These are phyloP conservation scores for Cladosporium austrohemisphaericum DNA, from an alignment of 2,329 filamentous ascomycete genomes.

Conservation along the genomic window DNA sequence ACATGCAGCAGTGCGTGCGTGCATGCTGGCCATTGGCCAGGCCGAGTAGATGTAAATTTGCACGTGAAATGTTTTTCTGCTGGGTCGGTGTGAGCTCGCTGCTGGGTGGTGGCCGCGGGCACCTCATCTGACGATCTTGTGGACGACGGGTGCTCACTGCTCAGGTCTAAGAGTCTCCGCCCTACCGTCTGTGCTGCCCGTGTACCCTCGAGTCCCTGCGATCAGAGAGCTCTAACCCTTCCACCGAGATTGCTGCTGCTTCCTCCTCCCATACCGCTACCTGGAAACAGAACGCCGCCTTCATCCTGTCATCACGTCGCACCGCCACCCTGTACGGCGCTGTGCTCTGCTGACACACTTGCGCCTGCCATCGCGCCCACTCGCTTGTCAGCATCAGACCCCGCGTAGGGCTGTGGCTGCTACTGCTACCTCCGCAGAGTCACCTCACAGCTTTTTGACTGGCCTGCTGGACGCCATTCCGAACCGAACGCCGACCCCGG, in stretches of 20 bases:
- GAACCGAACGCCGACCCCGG: constrained; percentile 3
- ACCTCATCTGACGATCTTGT: neutral
- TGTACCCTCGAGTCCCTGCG: neutral
- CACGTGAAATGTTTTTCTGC: constrained; percentile 2
- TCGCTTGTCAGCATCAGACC: constrained; percentile 6
- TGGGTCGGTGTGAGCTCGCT: neutral
- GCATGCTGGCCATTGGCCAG: neutral
- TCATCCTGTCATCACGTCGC: neutral
- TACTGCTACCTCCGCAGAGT: no score
- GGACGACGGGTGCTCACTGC: neutral
- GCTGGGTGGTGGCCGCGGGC: neutral
- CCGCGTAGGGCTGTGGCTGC: neutral
- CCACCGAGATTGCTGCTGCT: neutral
- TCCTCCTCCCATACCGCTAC: neutral
- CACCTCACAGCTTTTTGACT: constrained; percentile 12
- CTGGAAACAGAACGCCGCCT: neutral
- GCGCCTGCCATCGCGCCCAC: neutral
- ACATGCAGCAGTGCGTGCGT: neutral
- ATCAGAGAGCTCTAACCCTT: neutral
- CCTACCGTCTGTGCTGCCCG: neutral
- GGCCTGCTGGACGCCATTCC: neutral
- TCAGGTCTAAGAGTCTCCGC: constrained; percentile 1
- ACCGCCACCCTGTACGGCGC: neutral
- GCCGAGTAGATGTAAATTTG: neutral
- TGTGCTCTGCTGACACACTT: neutral